These are phyloP conservation scores for Leishmania martiniquensis DNA, from an alignment of 208 protist genomes.

Conservation along the genomic window DNA sequence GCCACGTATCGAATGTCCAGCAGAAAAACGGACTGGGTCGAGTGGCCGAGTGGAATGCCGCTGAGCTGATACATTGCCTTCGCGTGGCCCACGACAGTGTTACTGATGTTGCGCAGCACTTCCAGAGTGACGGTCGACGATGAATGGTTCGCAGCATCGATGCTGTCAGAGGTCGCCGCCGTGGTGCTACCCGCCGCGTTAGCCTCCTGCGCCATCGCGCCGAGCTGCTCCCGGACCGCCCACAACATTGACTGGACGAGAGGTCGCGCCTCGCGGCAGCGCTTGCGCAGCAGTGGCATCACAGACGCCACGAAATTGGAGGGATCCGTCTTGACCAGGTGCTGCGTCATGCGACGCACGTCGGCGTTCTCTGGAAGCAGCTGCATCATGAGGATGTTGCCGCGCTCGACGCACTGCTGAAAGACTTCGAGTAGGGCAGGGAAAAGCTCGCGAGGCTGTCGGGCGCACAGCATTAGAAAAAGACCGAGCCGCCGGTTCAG, in stretches of 20 bases:
- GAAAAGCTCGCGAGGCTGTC: conserved; percentile 71
- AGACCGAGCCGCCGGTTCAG: conserved; percentile 66
- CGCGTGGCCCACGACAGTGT: conserved; percentile 44
- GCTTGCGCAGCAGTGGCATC: conserved; percentile 68
- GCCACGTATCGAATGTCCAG: conserved; percentile 76
- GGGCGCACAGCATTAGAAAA: conserved; percentile 79
- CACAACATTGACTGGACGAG: conserved; percentile 79
- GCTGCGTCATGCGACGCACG: conserved; percentile 63
- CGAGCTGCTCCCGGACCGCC: conserved; percentile 50
- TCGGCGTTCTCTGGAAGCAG: conserved; percentile 60
- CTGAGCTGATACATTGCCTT: conserved; percentile 72
- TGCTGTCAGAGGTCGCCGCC: not conserved
- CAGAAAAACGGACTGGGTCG: conserved; percentile 18
- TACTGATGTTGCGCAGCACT: conserved; percentile 40
- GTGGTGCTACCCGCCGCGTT: conserved; percentile 7
- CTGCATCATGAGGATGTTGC: conserved; percentile 56
- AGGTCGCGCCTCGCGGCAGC: conserved; percentile 45
- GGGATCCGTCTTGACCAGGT: conserved; percentile 53
- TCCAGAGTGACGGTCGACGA: conserved; percentile 1
- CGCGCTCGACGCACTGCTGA: conserved; percentile 61
- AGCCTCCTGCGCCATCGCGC: conserved; percentile 37
- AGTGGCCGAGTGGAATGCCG: conserved; percentile 40
- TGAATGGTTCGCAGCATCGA: conserved; percentile 8
- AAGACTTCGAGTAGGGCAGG: conserved; percentile 66
- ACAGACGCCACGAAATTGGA: conserved; percentile 50